phyloP scores from a whole-genome alignment of 2,329 filamentous ascomycete species.

The Volutella citrinella region DNA sequence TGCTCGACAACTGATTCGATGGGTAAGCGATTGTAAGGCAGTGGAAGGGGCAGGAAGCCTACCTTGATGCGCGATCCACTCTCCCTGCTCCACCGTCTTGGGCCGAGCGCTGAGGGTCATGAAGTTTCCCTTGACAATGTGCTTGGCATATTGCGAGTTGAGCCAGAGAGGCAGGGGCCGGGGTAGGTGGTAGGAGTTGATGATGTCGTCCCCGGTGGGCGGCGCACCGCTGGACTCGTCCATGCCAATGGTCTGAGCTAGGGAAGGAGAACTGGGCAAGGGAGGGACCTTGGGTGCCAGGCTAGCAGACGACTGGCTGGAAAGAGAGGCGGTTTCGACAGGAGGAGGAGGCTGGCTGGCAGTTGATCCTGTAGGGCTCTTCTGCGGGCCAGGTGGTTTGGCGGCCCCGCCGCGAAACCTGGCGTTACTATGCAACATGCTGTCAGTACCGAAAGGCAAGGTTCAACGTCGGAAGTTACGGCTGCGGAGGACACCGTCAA shows the following conservation, averaged over 20 bases:
- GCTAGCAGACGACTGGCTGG: slow-evolving; percentile 49
- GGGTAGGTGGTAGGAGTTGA: slow-evolving; percentile 62
- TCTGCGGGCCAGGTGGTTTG: slow-evolving; percentile 49
- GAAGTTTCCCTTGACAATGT: slow-evolving; percentile 97
- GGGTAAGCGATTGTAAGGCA: not conserved
- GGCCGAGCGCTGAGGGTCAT: slow-evolving; percentile 95
- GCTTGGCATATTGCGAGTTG: slow-evolving; percentile 70
- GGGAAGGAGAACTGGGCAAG: slow-evolving; percentile 60
- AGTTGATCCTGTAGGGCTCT: slow-evolving; percentile 50
- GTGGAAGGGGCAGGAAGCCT: slow-evolving; percentile 4
- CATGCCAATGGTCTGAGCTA: slow-evolving; percentile 66
- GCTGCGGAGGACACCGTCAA: no score
- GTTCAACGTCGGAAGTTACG: no score
- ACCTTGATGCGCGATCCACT: slow-evolving; percentile 98
- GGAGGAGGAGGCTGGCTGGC: slow-evolving; percentile 48
- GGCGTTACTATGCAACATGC: slow-evolving; percentile 45
- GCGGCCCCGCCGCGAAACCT: slow-evolving; percentile 55
- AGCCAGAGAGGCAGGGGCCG: slow-evolving; percentile 67
- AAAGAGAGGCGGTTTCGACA: slow-evolving; percentile 39
- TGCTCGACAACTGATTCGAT: slow-evolving; percentile 75
- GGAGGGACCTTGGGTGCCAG: slow-evolving; percentile 59
- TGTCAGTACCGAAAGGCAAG: slow-evolving; percentile 26
- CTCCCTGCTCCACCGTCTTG: slow-evolving; percentile 88
- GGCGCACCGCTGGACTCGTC: slow-evolving; percentile 55
- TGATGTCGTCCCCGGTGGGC: slow-evolving; percentile 50